These are phyloP conservation scores for Talaromyces ruber DNA, from an alignment of 495 filamentous ascomycete genomes.

Conservation along the genomic window DNA sequence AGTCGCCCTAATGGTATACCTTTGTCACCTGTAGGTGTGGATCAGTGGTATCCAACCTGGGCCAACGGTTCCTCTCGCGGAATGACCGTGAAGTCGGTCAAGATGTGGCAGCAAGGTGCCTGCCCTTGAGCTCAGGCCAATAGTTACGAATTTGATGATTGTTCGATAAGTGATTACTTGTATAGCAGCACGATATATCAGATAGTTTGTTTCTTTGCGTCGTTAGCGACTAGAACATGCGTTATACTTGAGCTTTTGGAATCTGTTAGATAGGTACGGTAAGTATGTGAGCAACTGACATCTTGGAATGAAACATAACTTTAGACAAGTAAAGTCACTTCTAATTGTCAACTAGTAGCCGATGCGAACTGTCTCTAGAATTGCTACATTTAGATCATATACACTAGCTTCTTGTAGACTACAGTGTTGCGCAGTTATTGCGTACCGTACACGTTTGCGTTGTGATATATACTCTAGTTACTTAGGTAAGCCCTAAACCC, in stretches of 20 bases:
- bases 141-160: background rate
- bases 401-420: background rate
- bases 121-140: conserved; percentile 9
- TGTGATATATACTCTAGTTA: too few species aligned
- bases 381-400: background rate
- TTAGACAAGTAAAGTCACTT: background rate
- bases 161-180: background rate
- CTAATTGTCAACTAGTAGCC: background rate
- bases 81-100: conserved; percentile 65
- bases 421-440: too few species aligned
- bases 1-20: background rate
- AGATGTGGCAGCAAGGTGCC: conserved; percentile 64
- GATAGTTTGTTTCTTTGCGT: background rate
- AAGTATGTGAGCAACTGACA: background rate
- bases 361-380: too few species aligned
- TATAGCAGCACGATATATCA: background rate
- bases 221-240: background rate
- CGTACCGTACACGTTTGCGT: too few species aligned
- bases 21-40: conserved; percentile 5
- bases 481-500: too few species aligned
- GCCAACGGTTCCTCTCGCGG: conserved; percentile 41
- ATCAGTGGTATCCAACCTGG: conserved; percentile 73
- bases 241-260: background rate
- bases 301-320: background rate
- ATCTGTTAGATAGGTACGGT: too few species aligned